These are phyloP conservation scores for Infundibulicybe gibba DNA, from an alignment of 768 basidiomycete genomes.

Conservation along the genomic window DNA sequence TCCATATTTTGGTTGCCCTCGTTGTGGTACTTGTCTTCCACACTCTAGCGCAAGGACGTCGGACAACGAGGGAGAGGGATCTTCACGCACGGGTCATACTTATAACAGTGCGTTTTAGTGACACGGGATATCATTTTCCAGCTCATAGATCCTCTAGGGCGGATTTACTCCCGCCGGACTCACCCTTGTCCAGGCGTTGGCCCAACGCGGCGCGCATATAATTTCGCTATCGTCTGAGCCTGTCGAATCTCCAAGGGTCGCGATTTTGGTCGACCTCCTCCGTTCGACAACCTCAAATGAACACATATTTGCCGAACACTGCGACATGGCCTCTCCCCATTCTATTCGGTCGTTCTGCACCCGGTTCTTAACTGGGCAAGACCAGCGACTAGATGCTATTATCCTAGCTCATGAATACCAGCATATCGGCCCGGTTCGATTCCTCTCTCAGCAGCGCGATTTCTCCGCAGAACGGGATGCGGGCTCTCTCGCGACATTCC, in stretches of 20 bases:
- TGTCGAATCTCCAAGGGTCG: slow-evolving; percentile 47
- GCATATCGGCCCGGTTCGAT: slow-evolving; percentile 46
- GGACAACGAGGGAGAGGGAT: slow-evolving; percentile 70
- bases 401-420: slow-evolving; percentile 77
- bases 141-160: slow-evolving; percentile 39
- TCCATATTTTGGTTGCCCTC: slow-evolving; percentile 45
- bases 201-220: slow-evolving; percentile 73
- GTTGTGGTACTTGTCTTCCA: slow-evolving; percentile 44
- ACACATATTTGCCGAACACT: slow-evolving; percentile 75
- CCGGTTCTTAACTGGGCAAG: slow-evolving; percentile 59
- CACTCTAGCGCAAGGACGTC: slow-evolving; percentile 64
- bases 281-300: slow-evolving; percentile 71
- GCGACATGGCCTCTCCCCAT: slow-evolving; percentile 62
- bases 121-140: background rate
- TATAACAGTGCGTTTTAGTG: slow-evolving; percentile 50
- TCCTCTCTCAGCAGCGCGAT: slow-evolving; percentile 21
- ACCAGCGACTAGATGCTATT: slow-evolving; percentile 73
- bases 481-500: slow-evolving; percentile 66
- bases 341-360: slow-evolving; percentile 70
- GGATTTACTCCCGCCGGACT: slow-evolving; percentile 73
- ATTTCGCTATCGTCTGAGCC: slow-evolving; percentile 68
- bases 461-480: slow-evolving; percentile 39
- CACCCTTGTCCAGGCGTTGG: slow-evolving; percentile 61
- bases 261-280: slow-evolving; percentile 63
- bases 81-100: slow-evolving; percentile 70